phyloP scores from a whole-genome alignment of 1,284 basidiomycete species.

The Ustilago esculenta region DNA sequence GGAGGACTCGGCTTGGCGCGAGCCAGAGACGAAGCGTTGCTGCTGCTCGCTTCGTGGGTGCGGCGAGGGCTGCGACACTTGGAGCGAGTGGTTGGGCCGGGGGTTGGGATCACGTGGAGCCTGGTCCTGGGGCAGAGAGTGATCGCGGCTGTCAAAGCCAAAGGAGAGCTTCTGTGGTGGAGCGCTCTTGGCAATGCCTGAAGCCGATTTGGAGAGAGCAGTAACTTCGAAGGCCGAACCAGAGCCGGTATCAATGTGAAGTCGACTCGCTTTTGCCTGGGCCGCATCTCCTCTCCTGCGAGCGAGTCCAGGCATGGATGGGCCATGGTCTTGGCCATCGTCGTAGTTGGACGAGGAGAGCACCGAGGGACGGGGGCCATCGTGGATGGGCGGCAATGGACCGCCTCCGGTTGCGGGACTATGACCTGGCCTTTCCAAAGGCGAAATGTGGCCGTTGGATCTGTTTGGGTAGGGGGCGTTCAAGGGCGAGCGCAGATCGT shows the following conservation, averaged over 20 bases:
- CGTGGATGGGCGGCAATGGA: constrained; percentile 43
- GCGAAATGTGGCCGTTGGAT: constrained; percentile 34
- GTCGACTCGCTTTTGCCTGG: constrained; percentile 57
- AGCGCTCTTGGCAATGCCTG: constrained; percentile 52
- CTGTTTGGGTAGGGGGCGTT: constrained; percentile 26
- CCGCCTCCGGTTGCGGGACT: constrained; percentile 31
- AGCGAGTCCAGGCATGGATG: constrained; percentile 45
- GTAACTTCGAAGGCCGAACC: constrained; percentile 20
- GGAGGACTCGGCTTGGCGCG: constrained; percentile 10
- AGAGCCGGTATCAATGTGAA: constrained; percentile 55
- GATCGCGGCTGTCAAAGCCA: constrained; percentile 32
- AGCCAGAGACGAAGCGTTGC: constrained; percentile 31
- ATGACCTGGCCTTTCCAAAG: constrained; percentile 23
- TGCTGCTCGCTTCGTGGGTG: constrained; percentile 28
- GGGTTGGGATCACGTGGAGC: constrained; percentile 12
- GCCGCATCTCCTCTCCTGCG: constrained; percentile 61
- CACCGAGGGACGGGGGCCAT: constrained; percentile 34
- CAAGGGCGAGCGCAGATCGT: constrained; percentile 34
- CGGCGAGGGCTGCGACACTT: constrained; percentile 6
- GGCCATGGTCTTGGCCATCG: constrained; percentile 30
- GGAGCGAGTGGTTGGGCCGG: constrained; percentile 21
- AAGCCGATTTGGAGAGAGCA: constrained; percentile 5
- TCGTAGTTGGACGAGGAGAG: constrained; percentile 32
- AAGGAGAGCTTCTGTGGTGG: constrained; percentile 62
- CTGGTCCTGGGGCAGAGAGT: constrained; percentile 32